Base-by-base conservation (phyloP, 371 early-diverging fungal genomes). In the Lichtheimia ramosa region DNA sequence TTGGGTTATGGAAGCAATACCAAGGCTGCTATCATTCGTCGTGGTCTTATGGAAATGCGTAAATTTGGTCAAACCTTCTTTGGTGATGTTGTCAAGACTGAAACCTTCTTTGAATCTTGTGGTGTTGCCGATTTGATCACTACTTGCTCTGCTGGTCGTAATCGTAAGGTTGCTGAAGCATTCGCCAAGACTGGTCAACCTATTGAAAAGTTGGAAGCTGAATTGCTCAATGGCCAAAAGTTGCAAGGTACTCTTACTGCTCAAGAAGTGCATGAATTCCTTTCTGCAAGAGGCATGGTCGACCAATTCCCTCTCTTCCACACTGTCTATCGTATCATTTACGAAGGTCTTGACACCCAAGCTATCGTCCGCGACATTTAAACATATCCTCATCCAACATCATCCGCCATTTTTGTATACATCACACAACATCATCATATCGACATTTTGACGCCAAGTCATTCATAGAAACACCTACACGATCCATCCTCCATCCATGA, bases 211-310 rank as follows among this genome's bases (percentile, higher is more conserved):
- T 83, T 98, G 20, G 98, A 99, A 70, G 66, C 83, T 55, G 95
- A 96, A 65, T 78, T 94, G 79, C 84, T 99, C 66, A 94, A 95
- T 66, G 98, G 98, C 34, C 98, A 98, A 68, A 98, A 99, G 79
- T 83, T 99, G 49, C 99, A 99, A 77, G 99, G 99, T 55, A 92
- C 96, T 16, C 73, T 91, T 42, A 97, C 99, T 0, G 90, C 94
- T 23, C 79, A 89, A 71, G 96, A 97, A 74, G 89, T 98, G 48
- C 79, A 93, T 69, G 75, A 87, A 62, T 93, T 94, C 68, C 77
- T 98, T 56, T 70, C 74, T 48, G 77, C 77, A 48, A 70, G 85
- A 56, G 75, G 84, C 21, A 66, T 89, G 61, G 77, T 76, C 51
- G 60, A 65, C 6, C 83, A 83, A 43, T 95, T 93, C 83, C 96